These are phyloP conservation scores for Helianthus tuberosus DNA, from an alignment of 129 eudicot species.

Conservation along the genomic window DNA sequence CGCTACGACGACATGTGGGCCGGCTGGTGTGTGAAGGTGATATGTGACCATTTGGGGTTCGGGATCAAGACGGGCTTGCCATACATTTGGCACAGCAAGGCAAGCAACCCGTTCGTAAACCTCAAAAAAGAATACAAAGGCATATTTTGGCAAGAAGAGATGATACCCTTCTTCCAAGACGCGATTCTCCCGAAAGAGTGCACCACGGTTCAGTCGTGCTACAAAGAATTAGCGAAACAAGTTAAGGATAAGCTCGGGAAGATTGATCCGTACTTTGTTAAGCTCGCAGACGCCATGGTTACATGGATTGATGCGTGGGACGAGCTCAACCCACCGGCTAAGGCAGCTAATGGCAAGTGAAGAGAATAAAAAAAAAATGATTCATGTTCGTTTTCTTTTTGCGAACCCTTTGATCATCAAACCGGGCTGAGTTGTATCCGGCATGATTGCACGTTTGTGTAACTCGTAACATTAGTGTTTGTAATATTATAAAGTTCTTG, in stretches of 20 bases:
- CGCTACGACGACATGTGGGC: slow-evolving; percentile 97
- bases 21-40: slow-evolving; percentile 88
- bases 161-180: slow-evolving; percentile 62
- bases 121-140: slow-evolving; percentile 75
- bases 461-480: slow-evolving; percentile 29
- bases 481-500: slow-evolving; percentile 29
- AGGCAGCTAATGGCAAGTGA: slow-evolving; percentile 27
- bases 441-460: background rate
- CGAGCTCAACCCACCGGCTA: slow-evolving; percentile 54
- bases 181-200: slow-evolving; percentile 51
- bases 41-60: slow-evolving; percentile 71
- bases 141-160: slow-evolving; percentile 74
- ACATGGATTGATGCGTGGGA: slow-evolving; percentile 76
- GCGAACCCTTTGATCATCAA: slow-evolving; percentile 5
- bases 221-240: slow-evolving; percentile 52
- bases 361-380: slow-evolving; percentile 19
- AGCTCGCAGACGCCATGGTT: slow-evolving; percentile 62
- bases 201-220: slow-evolving; percentile 60
- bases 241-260: slow-evolving; percentile 62
- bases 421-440: background rate
- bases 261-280: slow-evolving; percentile 49
- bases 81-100: slow-evolving; percentile 76
- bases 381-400: slow-evolving; percentile 7
- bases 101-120: slow-evolving; percentile 74
- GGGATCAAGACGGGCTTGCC: slow-evolving; percentile 69